Evolutionary conservation across 2,329 filamentous ascomycete genomes (phyloP).

Genomic region (Monosporascus ibericus): DNA sequence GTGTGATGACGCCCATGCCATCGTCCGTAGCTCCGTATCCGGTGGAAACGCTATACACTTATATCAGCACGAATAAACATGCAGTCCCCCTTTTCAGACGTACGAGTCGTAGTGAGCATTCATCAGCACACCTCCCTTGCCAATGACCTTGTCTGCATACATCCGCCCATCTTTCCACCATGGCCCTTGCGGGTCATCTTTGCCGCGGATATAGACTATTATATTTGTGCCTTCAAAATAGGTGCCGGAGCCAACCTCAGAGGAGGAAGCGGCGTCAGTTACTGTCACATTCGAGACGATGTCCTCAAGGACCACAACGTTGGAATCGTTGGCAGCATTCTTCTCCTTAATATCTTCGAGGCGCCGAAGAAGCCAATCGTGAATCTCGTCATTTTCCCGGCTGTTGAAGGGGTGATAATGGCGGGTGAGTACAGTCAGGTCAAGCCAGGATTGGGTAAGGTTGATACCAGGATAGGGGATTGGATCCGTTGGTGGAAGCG

Average conservation of each 20-base stretch:
- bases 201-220: conserved; percentile 83
- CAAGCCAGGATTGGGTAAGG: conserved; percentile 78
- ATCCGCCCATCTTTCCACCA: conserved; percentile 59
- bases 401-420: conserved; percentile 87
- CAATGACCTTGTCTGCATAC: conserved; percentile 40
- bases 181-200: conserved; percentile 61
- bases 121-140: conserved; percentile 75
- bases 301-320: conserved; percentile 72
- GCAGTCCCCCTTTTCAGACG: conserved; percentile 14
- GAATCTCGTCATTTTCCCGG: conserved; percentile 72
- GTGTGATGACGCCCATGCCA: conserved; percentile 80
- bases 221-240: conserved; percentile 95
- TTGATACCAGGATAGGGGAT: conserved; percentile 61
- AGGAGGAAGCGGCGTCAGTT: conserved; percentile 26
- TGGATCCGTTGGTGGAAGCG: conserved; percentile 52
- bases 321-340: conserved; percentile 43
- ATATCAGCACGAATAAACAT: conserved; percentile 9
- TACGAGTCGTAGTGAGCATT: conserved; percentile 88
- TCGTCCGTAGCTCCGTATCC: conserved; percentile 93
- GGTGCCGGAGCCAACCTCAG: conserved; percentile 38
- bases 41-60: conserved; percentile 64
- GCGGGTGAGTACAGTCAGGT: conserved; percentile 69
- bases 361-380: conserved; percentile 66
- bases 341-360: conserved; percentile 62
- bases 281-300: conserved; percentile 71